phyloP scores from a whole-genome alignment of 495 filamentous ascomycete genomes.

The Penicillium coprophilum region DNA sequence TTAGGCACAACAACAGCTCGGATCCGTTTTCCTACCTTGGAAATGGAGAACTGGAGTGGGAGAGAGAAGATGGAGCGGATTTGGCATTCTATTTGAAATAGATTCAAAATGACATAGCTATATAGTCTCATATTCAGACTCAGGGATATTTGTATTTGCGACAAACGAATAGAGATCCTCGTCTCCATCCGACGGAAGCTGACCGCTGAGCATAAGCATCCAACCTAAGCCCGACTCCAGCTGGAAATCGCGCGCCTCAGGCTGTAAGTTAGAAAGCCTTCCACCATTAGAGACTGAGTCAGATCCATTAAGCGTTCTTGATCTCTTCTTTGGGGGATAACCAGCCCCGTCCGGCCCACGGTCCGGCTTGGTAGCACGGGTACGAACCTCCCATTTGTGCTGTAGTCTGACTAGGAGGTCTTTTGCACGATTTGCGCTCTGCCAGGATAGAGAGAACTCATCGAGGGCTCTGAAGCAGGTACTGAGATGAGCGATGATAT shows the following conservation, averaged over 20 bases:
- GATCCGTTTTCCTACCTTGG: no score
- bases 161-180: conserved; percentile 14
- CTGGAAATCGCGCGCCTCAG: not conserved
- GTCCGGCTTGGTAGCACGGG: conserved; percentile 3
- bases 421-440: conserved; percentile 22
- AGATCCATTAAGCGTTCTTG: conserved; percentile 5
- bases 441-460: conserved; percentile 20
- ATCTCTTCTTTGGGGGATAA: conserved; percentile 8
- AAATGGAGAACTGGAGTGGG: no score
- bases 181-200: conserved; percentile 12
- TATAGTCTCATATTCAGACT: not conserved
- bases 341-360: not conserved
- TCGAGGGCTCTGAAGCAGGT: conserved; percentile 25
- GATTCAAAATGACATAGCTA: not conserved
- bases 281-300: not conserved
- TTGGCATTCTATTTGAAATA: no score
- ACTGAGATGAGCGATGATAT: conserved; percentile 10
- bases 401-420: conserved; percentile 16
- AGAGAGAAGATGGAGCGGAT: no score
- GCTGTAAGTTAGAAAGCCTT: not conserved
- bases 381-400: conserved; percentile 21
- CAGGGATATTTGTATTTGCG: conserved; percentile 5
- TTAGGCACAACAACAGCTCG: no score
- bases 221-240: conserved; percentile 12
- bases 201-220: conserved; percentile 16